Evolutionary conservation across 306 rosid genomes (phyloP).

Genomic region (Citrullus mucosospermus): DNA sequence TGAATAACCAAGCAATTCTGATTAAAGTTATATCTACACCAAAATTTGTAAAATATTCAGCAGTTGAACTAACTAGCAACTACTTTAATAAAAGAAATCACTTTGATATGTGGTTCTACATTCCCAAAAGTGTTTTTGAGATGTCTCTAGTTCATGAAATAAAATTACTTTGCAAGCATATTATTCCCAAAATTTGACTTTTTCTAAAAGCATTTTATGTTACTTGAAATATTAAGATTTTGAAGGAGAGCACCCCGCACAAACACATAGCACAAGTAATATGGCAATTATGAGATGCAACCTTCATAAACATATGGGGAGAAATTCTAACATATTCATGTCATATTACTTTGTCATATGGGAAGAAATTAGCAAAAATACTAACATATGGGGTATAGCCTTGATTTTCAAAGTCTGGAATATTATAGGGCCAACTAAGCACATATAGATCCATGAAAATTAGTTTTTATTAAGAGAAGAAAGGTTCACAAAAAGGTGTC

Average conservation of each 20-base stretch:
- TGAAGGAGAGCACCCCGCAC: neutral
- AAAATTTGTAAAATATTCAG: neutral
- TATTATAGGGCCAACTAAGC: neutral
- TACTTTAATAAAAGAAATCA: neutral
- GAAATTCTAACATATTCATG: neutral
- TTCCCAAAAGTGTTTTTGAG: neutral
- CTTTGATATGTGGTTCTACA: neutral
- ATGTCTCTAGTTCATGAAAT: neutral
- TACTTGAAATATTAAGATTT: neutral
- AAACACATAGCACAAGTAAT: neutral
- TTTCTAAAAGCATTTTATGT: neutral
- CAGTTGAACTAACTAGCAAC: neutral
- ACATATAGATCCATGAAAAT: neutral
- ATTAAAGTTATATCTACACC: slow-evolving; percentile 52
- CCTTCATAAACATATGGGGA: neutral
- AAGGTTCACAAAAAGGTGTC: neutral
- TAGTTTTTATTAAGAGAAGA: neutral
- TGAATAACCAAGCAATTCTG: slow-evolving; percentile 65
- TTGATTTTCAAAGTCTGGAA: neutral
- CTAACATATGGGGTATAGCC: neutral
- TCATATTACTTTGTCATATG: neutral
- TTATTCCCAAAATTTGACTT: neutral
- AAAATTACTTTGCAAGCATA: neutral
- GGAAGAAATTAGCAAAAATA: too few species aligned
- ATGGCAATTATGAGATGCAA: neutral